phyloP scores from a whole-genome alignment of 2,329 filamentous ascomycete species.

The Plenodomus lindquistii region DNA sequence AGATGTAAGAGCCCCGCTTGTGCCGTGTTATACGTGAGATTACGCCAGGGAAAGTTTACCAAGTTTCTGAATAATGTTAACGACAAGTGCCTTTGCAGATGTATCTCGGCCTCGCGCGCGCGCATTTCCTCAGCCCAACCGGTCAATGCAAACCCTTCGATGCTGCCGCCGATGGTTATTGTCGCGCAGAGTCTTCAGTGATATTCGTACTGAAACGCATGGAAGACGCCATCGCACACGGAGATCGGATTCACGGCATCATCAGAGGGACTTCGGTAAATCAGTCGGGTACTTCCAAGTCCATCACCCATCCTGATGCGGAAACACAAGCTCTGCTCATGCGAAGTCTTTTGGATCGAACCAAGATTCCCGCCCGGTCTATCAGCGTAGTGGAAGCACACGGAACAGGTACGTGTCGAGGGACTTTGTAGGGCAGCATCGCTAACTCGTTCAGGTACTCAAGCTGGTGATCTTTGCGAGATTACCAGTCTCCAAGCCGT shows the following conservation, averaged over 20 bases:
- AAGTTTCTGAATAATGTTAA: too few species aligned
- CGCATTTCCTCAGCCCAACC: conserved; percentile 31
- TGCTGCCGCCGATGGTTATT: conserved; percentile 41
- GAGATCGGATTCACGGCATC: conserved; percentile 40
- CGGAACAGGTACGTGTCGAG: not conserved
- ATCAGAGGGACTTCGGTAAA: conserved; percentile 46
- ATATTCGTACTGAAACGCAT: conserved; percentile 40
- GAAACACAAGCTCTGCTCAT: conserved; percentile 18
- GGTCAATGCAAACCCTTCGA: conserved; percentile 39
- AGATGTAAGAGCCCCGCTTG: conserved; percentile 20
- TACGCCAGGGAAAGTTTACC: too few species aligned
- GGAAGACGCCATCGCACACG: conserved; percentile 37
- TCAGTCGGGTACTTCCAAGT: conserved; percentile 41
- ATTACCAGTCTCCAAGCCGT: too few species aligned
- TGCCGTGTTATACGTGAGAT: too few species aligned
- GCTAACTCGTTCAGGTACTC: too few species aligned
- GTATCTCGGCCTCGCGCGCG: conserved; percentile 46
- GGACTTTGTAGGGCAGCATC: too few species aligned
- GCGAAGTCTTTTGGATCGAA: conserved; percentile 24
- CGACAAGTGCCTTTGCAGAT: too few species aligned
- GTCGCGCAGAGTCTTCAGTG: conserved; percentile 36
- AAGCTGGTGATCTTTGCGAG: not conserved
- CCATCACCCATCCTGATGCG: conserved; percentile 32
- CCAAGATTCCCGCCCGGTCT: conserved; percentile 40
- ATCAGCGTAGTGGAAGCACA: conserved; percentile 1